phyloP scores from a whole-genome alignment of 2,329 filamentous ascomycete species.

The Stagonosporopsis cucurbitacearum region DNA sequence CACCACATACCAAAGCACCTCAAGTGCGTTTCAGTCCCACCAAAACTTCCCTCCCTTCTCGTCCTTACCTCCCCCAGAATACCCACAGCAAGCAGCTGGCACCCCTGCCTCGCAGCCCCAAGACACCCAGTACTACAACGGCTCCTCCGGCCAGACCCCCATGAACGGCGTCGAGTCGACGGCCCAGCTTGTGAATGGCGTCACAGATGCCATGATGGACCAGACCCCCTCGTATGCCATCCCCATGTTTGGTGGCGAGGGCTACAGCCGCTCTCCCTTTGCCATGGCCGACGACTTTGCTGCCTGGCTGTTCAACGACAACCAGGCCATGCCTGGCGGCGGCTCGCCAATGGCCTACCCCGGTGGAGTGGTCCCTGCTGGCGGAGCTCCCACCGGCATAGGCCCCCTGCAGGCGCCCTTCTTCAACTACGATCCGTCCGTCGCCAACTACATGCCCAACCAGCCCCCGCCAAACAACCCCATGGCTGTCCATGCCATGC shows the following conservation, averaged over 20 bases:
- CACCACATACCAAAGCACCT: constrained; percentile 46
- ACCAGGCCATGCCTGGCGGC: constrained; percentile 53
- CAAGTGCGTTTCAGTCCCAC: constrained; percentile 62
- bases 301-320: constrained; percentile 80
- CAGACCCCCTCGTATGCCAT: constrained; percentile 67
- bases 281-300: constrained; percentile 88
- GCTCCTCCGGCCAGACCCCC: constrained; percentile 41
- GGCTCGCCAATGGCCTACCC: constrained; percentile 49
- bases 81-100: constrained; percentile 35
- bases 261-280: constrained; percentile 84
- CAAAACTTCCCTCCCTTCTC: constrained; percentile 68
- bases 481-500: constrained; percentile 86
- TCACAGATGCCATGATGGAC: constrained; percentile 51
- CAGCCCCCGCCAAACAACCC: constrained; percentile 71
- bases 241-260: constrained; percentile 86
- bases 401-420: constrained; percentile 58
- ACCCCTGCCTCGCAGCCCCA: constrained; percentile 48
- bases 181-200: constrained; percentile 45
- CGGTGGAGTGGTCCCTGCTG: constrained; percentile 44
- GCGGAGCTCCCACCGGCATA: constrained; percentile 48
- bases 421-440: constrained; percentile 57
- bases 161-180: constrained; percentile 50
- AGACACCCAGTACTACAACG: constrained; percentile 47
- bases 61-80: constrained; percentile 66
- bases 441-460: constrained; percentile 56